Percentiles rank a stretch among this genome's conserved stretches.
Conservation (phyloP, 495 filamentous ascomycete genomes). For the Sphaerosporella brunnea region DNA sequence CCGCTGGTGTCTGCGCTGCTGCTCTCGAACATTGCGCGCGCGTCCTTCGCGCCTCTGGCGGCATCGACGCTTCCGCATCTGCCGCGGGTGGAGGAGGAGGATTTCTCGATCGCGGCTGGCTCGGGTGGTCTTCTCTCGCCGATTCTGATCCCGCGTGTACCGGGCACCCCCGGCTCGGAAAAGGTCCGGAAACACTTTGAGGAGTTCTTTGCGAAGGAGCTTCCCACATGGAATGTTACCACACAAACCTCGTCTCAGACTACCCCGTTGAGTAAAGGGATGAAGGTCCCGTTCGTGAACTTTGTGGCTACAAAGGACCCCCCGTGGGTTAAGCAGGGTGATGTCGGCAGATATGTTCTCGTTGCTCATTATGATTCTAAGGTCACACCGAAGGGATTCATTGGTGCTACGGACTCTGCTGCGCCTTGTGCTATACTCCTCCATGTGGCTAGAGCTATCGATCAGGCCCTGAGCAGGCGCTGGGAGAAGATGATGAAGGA, state of each 20-base stretch:
- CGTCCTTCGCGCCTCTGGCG: too few species aligned
- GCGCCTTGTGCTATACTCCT: slow-evolving; percentile 85
- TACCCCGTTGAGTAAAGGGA: slow-evolving; percentile 54
- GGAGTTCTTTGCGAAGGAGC: slow-evolving; percentile 51
- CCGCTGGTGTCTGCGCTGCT: too few species aligned
- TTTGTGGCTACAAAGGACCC: slow-evolving; percentile 79
- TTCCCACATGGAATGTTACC: slow-evolving; percentile 62
- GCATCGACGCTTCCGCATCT: too few species aligned
- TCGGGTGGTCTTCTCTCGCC: slow-evolving; percentile 82
- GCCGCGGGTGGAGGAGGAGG: too few species aligned
- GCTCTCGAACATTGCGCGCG: too few species aligned
- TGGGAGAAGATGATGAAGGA: slow-evolving; percentile 54
- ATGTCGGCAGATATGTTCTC: slow-evolving; percentile 63
- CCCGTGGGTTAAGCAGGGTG: slow-evolving; percentile 53
- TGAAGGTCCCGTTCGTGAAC: slow-evolving; percentile 65
- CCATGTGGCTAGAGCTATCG: slow-evolving; percentile 64
- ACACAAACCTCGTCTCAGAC: slow-evolving; percentile 73
- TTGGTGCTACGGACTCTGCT: slow-evolving; percentile 85
- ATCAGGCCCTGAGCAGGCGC: slow-evolving; percentile 58
- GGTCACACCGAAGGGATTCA: slow-evolving; percentile 65
- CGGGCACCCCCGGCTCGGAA: slow-evolving; percentile 61
- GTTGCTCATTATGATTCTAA: slow-evolving; percentile 93
- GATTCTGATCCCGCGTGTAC: slow-evolving; percentile 76
- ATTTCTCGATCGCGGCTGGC: too few species aligned
- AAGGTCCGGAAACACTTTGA: slow-evolving; percentile 65